Evolutionary conservation across 83 land plant genomes (phyloP).

Genomic region (Thuja plicata): DNA sequence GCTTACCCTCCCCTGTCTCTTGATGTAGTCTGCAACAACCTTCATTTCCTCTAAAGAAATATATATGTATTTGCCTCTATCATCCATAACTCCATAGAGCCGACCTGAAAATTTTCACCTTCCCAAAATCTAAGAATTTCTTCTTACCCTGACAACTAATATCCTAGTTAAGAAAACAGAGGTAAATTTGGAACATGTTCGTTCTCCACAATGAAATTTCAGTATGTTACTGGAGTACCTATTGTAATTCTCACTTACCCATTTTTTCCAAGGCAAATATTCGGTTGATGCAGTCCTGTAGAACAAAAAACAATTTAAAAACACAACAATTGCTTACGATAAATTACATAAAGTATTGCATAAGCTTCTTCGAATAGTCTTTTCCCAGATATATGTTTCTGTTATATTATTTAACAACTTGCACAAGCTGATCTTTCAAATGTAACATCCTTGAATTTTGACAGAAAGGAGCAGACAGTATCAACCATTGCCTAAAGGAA

Average conservation of each 20-base stretch:
- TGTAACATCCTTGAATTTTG: background rate
- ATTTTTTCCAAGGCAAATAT: constrained; percentile 56
- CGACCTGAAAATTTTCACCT: constrained; percentile 48
- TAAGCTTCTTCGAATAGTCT: background rate
- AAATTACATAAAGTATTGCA: background rate
- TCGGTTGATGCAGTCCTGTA: constrained; percentile 80
- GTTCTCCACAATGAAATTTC: background rate
- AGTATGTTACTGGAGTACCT: background rate
- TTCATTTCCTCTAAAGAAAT: constrained; percentile 96
- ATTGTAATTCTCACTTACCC: constrained; percentile 36
- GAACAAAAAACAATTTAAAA: constrained; percentile 1
- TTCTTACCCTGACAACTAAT: background rate
- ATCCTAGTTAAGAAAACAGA: background rate
- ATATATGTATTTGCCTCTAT: constrained; percentile 96
- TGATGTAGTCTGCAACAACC: constrained; percentile 97
- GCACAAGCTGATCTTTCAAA: background rate
- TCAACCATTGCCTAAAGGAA: background rate
- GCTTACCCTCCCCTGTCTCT: constrained; percentile 90
- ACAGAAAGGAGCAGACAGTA: background rate
- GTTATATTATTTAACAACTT: background rate
- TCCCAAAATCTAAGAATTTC: background rate
- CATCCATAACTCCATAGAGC: constrained; percentile 98
- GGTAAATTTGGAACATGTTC: background rate
- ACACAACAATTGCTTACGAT: background rate
- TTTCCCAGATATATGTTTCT: background rate